phyloP scores from a whole-genome alignment of 176 grass and related monocot genomes.

The Stipa capillata region DNA sequence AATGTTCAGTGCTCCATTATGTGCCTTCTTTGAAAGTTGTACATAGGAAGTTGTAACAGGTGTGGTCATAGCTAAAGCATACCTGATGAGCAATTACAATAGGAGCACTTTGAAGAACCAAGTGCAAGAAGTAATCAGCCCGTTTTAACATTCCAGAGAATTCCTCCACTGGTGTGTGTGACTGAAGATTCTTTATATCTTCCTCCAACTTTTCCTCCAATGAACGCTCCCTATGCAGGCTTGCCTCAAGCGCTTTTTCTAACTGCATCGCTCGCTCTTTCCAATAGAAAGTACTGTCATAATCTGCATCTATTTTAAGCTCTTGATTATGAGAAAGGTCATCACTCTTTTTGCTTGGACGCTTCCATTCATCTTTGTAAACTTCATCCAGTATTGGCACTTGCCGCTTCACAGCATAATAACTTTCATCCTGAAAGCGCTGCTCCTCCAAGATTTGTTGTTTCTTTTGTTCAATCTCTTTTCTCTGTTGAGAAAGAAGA shows the following conservation, averaged over 20 bases:
- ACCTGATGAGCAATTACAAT: constrained; percentile 97
- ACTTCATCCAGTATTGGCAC: constrained; percentile 78
- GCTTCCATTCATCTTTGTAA: constrained; percentile 60
- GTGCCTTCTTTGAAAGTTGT: neutral
- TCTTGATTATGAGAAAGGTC: constrained; percentile 37
- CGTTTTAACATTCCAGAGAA: constrained; percentile 70
- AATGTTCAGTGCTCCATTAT: neutral
- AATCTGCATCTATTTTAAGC: constrained; percentile 61
- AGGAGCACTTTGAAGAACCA: constrained; percentile 88
- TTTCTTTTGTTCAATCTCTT: constrained; percentile 77
- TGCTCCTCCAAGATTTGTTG: constrained; percentile 69
- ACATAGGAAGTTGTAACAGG: constrained; percentile 12
- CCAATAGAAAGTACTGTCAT: constrained; percentile 53
- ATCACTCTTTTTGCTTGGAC: constrained; percentile 33
- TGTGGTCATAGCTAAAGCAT: neutral
- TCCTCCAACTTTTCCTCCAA: constrained; percentile 57
- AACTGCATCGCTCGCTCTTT: constrained; percentile 48
- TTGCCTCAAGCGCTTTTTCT: constrained; percentile 54
- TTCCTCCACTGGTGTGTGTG: constrained; percentile 69
- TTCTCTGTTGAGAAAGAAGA: constrained; percentile 50
- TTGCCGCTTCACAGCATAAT: constrained; percentile 47
- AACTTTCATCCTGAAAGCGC: constrained; percentile 57
- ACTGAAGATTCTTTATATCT: constrained; percentile 55
- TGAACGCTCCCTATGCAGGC: constrained; percentile 60
- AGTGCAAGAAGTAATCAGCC: constrained; percentile 95